Conservation (phyloP, 2,329 filamentous ascomycete species). For the Aureobasidium sp. region DNA sequence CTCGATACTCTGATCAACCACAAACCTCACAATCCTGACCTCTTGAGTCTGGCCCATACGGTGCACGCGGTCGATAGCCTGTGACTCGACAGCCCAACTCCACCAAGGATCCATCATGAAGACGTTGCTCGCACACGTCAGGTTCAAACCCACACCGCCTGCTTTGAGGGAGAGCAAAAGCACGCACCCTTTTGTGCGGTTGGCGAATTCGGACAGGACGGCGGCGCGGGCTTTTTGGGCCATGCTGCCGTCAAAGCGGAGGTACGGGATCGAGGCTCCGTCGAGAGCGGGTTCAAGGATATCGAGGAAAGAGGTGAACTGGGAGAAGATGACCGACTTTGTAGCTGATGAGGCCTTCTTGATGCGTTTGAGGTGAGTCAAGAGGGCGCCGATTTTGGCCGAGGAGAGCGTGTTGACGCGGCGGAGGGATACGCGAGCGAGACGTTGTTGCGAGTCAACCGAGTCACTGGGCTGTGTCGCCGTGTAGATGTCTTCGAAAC, state of each 20-base stretch:
- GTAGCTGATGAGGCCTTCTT: slow-evolving; percentile 56
- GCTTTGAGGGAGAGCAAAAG: slow-evolving; percentile 78
- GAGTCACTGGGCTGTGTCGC: slow-evolving; percentile 20
- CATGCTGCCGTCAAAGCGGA: slow-evolving; percentile 91
- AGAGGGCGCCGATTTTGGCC: slow-evolving; percentile 75
- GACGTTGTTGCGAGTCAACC: slow-evolving; percentile 24
- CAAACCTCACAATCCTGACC: slow-evolving; percentile 79
- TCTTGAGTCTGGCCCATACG: slow-evolving; percentile 87
- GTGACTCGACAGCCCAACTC: slow-evolving; percentile 93
- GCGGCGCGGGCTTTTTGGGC: slow-evolving; percentile 72
- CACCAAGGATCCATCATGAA: slow-evolving; percentile 99
- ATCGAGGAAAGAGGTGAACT: slow-evolving; percentile 93
- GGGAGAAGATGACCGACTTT: slow-evolving; percentile 91
- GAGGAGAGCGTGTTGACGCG: slow-evolving; percentile 62
- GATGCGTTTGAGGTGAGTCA: slow-evolving; percentile 63
- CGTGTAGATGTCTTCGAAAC: slow-evolving; percentile 29
- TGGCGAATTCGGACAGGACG: slow-evolving; percentile 63
- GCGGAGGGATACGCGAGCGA: slow-evolving; percentile 49
- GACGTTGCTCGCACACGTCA: slow-evolving; percentile 80
- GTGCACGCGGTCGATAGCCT: slow-evolving; percentile 95
- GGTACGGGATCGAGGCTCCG: slow-evolving; percentile 61
- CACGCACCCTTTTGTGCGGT: slow-evolving; percentile 53
- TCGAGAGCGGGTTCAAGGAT: slow-evolving; percentile 76
- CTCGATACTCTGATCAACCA: slow-evolving; percentile 86
- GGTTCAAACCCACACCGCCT: slow-evolving; percentile 86